Evolutionary conservation across 129 eudicot species (phyloP).

Genomic region (Pseudognaphalium luteoalbum): DNA sequence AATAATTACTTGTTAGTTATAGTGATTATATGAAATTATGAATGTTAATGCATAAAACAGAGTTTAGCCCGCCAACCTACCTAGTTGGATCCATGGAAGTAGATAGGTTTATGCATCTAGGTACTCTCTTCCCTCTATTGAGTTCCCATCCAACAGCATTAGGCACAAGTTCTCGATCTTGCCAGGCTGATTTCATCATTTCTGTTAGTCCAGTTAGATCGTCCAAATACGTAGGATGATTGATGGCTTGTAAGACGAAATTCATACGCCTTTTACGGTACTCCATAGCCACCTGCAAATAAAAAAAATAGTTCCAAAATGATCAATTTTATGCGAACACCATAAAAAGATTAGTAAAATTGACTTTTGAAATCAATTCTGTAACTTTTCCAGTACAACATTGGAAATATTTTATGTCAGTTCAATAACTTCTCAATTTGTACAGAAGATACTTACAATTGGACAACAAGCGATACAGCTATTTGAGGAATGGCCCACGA

Average conservation of each 20-base stretch:
- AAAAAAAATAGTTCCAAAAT: not conserved
- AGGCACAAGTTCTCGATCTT: constrained; percentile 52
- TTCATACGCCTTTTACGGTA: constrained; percentile 64
- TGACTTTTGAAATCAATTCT: not conserved
- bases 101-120: constrained; percentile 71
- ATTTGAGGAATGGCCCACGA: constrained; percentile 84
- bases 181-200: constrained; percentile 77
- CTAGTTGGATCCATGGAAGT: constrained; percentile 89
- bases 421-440: not conserved
- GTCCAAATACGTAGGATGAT: constrained; percentile 92
- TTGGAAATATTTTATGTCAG: not conserved
- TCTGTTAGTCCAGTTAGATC: constrained; percentile 96
- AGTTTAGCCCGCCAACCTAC: constrained; percentile 37
- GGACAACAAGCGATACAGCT: constrained; percentile 88
- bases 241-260: constrained; percentile 75
- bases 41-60: not conserved
- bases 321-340: not conserved
- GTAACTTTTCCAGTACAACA: not conserved
- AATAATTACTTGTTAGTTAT: too few relatives aligned
- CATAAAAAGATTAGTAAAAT: not conserved
- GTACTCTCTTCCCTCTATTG: constrained; percentile 43
- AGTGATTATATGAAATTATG: not conserved
- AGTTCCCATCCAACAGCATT: constrained; percentile 80
- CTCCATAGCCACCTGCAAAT: constrained; percentile 73
- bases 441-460: constrained; percentile 50